Percentiles rank a stretch among this genome's conserved stretches.
Evolutionary conservation across 768 basidiomycete genomes (phyloP).

Genomic region (Botryobasidium botryosum): DNA sequence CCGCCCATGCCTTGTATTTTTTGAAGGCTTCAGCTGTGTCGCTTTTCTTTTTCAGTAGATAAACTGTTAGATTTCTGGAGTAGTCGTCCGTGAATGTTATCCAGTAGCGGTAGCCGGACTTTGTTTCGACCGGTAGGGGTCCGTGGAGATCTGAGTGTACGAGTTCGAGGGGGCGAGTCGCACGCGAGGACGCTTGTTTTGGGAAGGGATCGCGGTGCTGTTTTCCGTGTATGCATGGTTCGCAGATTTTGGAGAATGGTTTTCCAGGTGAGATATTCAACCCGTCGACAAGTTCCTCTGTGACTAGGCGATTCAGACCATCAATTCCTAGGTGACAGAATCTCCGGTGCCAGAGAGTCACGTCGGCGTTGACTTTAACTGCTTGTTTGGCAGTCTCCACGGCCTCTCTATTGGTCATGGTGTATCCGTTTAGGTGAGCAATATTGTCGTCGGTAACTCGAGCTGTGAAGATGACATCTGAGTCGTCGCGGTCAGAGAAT

Average conservation of each 20-base stretch:
- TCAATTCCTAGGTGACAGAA: neutral
- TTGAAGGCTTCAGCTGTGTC: conserved; percentile 16
- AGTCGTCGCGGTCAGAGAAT: neutral
- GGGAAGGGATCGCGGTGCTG: conserved; percentile 8
- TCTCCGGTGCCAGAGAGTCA: neutral
- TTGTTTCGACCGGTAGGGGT: neutral
- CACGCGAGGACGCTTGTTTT: neutral
- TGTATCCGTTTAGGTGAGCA: neutral
- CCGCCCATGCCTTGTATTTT: conserved; percentile 21
- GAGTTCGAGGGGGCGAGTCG: conserved; percentile 2
- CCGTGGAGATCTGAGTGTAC: conserved; percentile 9
- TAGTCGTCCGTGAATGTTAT: conserved; percentile 7
- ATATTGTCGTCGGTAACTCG: neutral
- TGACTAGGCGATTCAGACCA: no score
- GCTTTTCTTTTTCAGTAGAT: conserved; percentile 2
- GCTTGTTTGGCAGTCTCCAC: neutral
- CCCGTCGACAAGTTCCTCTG: no score
- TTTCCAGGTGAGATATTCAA: no score
- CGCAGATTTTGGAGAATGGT: neutral
- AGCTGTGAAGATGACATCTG: neutral
- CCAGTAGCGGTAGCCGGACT: conserved; percentile 8
- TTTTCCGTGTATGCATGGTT: conserved; percentile 7
- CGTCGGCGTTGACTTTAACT: no score
- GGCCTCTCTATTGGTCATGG: no score
- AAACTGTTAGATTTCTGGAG: neutral